Evolutionary conservation across 179 eudicot species (phyloP).

Genomic region (Silene vulgaris): DNA sequence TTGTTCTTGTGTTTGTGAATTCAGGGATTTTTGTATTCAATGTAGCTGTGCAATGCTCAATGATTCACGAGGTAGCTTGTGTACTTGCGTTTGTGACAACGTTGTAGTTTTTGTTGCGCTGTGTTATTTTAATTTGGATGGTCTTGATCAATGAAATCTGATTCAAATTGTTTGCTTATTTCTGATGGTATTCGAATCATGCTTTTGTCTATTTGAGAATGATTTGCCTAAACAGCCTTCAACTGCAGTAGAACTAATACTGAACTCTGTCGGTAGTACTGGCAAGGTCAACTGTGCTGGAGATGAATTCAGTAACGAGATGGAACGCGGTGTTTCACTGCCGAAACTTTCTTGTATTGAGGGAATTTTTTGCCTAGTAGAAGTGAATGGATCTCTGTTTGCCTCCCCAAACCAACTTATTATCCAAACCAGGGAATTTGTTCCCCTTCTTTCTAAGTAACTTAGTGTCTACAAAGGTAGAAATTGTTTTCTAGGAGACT

Average conservation of each 20-base stretch:
- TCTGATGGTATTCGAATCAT: neutral
- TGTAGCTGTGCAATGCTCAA: no score
- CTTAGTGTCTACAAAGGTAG: neutral
- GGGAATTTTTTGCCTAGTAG: no score
- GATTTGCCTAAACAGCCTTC: no score
- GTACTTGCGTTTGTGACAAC: conserved; percentile 14
- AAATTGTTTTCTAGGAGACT: neutral
- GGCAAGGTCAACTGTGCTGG: neutral
- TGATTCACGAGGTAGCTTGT: neutral
- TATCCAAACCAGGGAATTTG: neutral
- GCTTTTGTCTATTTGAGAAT: no score
- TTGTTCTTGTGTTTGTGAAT: neutral
- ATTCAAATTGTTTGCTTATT: neutral
- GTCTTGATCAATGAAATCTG: neutral
- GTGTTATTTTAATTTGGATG: conserved; percentile 2
- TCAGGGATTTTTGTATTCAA: no score
- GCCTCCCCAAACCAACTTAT: neutral
- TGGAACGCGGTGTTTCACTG: no score
- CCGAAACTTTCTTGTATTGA: neutral
- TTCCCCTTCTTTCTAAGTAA: neutral
- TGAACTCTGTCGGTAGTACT: no score
- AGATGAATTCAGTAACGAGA: no score
- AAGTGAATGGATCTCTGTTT: no score
- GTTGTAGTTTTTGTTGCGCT: conserved; percentile 17
- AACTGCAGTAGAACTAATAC: no score